A percentile compares a stretch with the other conserved stretches of the same genome.
Evolutionary conservation across 352 stramenopile species (phyloP).

Genomic region (Globisporangium mamillatum): DNA sequence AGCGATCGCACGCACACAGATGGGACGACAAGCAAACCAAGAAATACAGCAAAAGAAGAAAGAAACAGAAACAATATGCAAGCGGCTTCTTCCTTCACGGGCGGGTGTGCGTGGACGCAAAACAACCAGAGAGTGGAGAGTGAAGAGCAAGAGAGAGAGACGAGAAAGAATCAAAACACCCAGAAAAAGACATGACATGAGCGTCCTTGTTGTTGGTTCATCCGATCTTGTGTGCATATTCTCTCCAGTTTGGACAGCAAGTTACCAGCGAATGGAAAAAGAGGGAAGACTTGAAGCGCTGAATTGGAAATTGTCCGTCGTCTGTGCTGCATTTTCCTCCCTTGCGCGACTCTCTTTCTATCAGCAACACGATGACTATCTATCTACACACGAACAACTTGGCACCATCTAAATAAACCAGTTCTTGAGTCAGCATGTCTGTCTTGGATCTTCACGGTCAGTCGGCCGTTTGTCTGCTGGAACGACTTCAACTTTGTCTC

Average conservation of each 20-base stretch:
- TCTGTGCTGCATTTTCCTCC: background rate
- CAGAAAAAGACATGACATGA: background rate
- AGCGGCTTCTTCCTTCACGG: background rate
- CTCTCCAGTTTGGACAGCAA: background rate
- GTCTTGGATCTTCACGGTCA: background rate
- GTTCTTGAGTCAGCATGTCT: background rate
- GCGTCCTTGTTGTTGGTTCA: no score
- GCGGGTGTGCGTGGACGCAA: background rate
- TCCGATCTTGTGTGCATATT: background rate
- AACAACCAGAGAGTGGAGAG: background rate
- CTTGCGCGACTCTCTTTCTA: background rate
- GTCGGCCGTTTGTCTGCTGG: background rate
- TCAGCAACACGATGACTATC: background rate
- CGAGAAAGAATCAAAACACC: background rate
- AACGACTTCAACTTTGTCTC: background rate
- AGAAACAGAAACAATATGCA: conserved; percentile 1
- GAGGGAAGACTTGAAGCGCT: background rate
- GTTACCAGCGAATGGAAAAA: background rate
- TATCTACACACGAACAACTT: conserved; percentile 7
- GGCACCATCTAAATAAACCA: background rate
- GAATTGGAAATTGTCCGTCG: background rate
- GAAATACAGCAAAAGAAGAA: background rate
- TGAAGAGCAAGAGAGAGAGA: background rate
- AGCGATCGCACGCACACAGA: background rate
- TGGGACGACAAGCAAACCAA: background rate